These are phyloP conservation scores for Neurospora intermedia DNA, from an alignment of 495 filamentous ascomycete genomes.

Conservation along the genomic window DNA sequence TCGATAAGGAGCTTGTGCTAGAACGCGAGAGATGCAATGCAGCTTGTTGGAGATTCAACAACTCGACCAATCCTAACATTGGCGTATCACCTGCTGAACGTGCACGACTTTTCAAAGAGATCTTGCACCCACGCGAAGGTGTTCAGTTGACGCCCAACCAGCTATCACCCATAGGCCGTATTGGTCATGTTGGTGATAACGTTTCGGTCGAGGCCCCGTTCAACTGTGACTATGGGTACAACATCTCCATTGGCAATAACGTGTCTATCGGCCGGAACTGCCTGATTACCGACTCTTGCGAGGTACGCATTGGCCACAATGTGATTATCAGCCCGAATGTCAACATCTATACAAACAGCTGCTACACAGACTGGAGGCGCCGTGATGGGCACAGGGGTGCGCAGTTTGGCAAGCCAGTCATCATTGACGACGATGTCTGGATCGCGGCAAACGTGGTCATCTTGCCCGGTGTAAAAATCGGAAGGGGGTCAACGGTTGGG, in stretches of 20 bases:
- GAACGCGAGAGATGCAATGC: conserved; percentile 81
- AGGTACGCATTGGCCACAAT: conserved; percentile 65
- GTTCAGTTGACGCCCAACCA: conserved; percentile 35
- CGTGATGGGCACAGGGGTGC: conserved; percentile 65
- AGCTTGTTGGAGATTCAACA: conserved; percentile 84
- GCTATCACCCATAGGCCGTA: conserved; percentile 36
- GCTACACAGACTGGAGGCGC: conserved; percentile 64
- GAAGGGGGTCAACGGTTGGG: conserved; percentile 67
- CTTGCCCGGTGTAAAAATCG: conserved; percentile 70
- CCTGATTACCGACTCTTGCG: conserved; percentile 68
- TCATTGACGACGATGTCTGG: conserved; percentile 83
- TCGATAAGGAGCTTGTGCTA: conserved; percentile 64
- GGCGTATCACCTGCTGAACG: conserved; percentile 71
- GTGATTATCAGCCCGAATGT: conserved; percentile 81
- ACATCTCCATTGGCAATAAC: conserved; percentile 78
- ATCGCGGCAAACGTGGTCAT: conserved; percentile 61
- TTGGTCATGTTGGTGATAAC: conserved; percentile 63
- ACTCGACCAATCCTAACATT: conserved; percentile 66
- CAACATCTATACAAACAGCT: conserved; percentile 67
- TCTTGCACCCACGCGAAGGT: conserved; percentile 44
- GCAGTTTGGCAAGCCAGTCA: conserved; percentile 59
- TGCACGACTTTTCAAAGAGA: conserved; percentile 65
- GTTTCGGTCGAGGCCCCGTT: conserved; percentile 84
- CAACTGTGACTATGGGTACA: conserved; percentile 91
- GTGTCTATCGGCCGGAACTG: conserved; percentile 82